Conservation (phyloP, 129 eudicot species). For the Saposhnikovia divaricata region DNA sequence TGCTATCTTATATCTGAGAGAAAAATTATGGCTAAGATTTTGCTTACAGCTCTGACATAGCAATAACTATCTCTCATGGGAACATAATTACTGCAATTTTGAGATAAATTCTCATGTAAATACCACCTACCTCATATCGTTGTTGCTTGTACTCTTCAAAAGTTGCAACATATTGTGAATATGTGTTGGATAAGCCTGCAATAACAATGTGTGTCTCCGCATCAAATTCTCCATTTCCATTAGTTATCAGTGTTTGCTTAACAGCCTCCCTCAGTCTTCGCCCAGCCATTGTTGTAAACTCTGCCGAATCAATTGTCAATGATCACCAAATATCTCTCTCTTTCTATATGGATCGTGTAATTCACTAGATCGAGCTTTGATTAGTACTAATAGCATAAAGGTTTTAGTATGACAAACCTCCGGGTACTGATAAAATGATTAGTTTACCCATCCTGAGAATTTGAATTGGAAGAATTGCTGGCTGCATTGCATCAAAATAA, state of each 20-base stretch:
- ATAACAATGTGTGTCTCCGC: conserved; percentile 39
- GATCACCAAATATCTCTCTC: background rate
- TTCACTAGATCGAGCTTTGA: background rate
- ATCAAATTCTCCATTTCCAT: conserved; percentile 39
- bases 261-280: conserved; percentile 55
- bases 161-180: conserved; percentile 53
- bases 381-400: background rate
- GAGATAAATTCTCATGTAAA: background rate
- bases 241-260: conserved; percentile 43
- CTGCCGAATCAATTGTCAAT: conserved; percentile 19
- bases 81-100: background rate
- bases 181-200: conserved; percentile 62
- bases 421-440: conserved; percentile 57
- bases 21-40: background rate
- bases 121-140: conserved; percentile 44
- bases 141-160: conserved; percentile 57
- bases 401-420: conserved; percentile 32
- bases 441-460: conserved; percentile 58
- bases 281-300: conserved; percentile 77
- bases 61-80: background rate
- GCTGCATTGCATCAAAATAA: conserved; percentile 28
- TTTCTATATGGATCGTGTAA: background rate
- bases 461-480: conserved; percentile 62
- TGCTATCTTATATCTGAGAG: background rate
- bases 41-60: background rate